Conservation (phyloP, 345 rosid species). For the Lenwebbia sp. region DNA sequence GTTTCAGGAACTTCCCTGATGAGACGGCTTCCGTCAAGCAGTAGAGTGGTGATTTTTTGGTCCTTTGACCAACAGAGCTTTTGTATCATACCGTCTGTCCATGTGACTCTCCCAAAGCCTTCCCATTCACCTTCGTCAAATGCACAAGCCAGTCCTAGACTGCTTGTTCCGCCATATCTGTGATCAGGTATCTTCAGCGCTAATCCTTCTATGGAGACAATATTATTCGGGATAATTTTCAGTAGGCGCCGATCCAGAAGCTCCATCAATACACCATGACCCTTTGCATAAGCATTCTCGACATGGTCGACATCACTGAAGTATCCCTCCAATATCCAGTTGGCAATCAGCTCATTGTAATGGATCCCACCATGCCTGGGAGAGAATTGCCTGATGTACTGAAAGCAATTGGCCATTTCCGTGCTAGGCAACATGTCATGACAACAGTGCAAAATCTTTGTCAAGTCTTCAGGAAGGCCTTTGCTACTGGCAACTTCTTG, state of each 20-base stretch:
- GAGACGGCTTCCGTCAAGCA: slow-evolving; percentile 34
- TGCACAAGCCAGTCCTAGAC: slow-evolving; percentile 18
- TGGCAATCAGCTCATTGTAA: slow-evolving; percentile 40
- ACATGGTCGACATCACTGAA: slow-evolving; percentile 26
- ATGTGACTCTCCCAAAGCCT: slow-evolving; percentile 31
- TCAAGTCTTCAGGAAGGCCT: background rate
- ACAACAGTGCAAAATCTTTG: background rate
- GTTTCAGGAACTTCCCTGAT: slow-evolving; percentile 7
- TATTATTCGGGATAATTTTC: slow-evolving; percentile 40
- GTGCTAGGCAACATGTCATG: background rate
- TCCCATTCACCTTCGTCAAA: slow-evolving; percentile 1
- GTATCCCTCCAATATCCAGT: slow-evolving; percentile 62
- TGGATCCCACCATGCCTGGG: slow-evolving; percentile 22
- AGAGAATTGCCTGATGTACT: slow-evolving; percentile 32
- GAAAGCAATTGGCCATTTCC: slow-evolving; percentile 20
- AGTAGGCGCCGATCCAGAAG: slow-evolving; percentile 31
- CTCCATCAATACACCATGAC: slow-evolving; percentile 35
- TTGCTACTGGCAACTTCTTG: background rate
- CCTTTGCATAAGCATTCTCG: slow-evolving; percentile 27
- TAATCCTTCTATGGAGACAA: slow-evolving; percentile 26
- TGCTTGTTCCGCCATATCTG: slow-evolving; percentile 10
- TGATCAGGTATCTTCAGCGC: slow-evolving; percentile 9
- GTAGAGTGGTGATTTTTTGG: slow-evolving; percentile 14
- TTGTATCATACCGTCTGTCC: slow-evolving; percentile 37
- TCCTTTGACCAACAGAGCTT: slow-evolving; percentile 11